Conservation (phyloP, 2,329 filamentous ascomycete genomes). For the Colletotrichum sp. region DNA sequence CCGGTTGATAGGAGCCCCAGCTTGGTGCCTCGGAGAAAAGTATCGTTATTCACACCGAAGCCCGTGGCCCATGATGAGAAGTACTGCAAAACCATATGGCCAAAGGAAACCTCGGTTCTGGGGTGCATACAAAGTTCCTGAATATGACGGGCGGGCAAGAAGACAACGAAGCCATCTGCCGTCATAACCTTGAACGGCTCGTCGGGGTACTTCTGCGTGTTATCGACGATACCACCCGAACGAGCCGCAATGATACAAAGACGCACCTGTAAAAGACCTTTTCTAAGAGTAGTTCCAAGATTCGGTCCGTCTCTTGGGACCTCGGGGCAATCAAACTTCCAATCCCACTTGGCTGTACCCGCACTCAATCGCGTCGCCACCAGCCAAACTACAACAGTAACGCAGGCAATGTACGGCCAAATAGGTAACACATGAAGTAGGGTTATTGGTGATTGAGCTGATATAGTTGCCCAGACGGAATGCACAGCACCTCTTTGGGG, state of each 20-base stretch:
- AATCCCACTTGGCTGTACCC: not conserved
- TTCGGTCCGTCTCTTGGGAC: not conserved
- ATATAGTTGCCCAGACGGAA: not conserved
- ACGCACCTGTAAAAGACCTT: not conserved
- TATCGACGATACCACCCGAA: not conserved
- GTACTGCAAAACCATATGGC: not conserved
- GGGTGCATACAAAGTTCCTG: constrained; percentile 1
- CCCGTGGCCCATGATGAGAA: not conserved
- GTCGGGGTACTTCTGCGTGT: not conserved
- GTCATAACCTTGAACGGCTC: not conserved
- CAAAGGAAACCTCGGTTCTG: not conserved
- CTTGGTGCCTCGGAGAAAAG: not conserved
- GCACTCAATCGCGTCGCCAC: not conserved
- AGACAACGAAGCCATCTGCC: not conserved
- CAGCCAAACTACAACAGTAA: not conserved
- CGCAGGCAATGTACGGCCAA: not conserved
- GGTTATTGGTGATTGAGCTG: not conserved
- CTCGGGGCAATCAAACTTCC: not conserved
- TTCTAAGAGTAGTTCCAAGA: not conserved
- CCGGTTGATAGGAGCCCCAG: not conserved
- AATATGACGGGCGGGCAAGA: not conserved
- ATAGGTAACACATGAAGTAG: not conserved
- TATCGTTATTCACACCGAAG: not conserved
- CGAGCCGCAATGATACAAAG: not conserved
- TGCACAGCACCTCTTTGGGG: not conserved